Evolutionary conservation across 768 basidiomycete genomes (phyloP), one percentile per base, ranked within the genome.

Genomic region (Lyophyllum atratum): DNA sequence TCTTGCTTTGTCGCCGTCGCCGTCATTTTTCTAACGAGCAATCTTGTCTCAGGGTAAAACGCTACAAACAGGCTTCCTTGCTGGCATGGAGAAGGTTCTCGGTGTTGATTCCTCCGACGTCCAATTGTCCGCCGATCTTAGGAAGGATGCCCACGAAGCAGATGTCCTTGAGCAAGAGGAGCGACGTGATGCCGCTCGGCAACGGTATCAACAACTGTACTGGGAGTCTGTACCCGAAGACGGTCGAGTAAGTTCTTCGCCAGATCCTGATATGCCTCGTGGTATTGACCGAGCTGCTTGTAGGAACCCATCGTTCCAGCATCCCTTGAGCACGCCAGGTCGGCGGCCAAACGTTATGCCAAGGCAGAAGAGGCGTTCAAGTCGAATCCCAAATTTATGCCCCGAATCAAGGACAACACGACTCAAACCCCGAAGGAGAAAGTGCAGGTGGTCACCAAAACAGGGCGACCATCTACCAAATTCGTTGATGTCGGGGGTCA

Each of bases 41-140:
- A 55, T 46, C 11, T 31, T 6, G 33, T 58, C 40, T 26, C 61
- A 92, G 90, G 78, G 76, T 37, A 85, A 85, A 66, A 70, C 74
- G 3, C 65, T 95, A 4, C 94, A 97, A 75, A 89, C 85, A 0
- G 91, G 92, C 9, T 93, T 95, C 71, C 81, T 77, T 7, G 67
- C 70, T 43, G 92, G 89, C 17, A 97, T 97, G 94, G 93, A 97
- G 64, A 72, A 73, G 39, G 69, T 92, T 4, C 77, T 97, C 26
- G 88, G 84, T 37, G 84, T 90, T 19, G 24, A 53, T 17, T 26
- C n/a, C 72, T 69, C 49, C 29, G 39, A 46, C 55, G 21, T 34
- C 31, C 29, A 9, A 49, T 46, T 42, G 61, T 53, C 64, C 28
- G 50, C 43, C 1, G 26, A 50, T 24, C 39, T 54, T 21, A 72